phyloP scores from a whole-genome alignment of 2,329 filamentous ascomycete species.

The Sporothrix variecibatus region DNA sequence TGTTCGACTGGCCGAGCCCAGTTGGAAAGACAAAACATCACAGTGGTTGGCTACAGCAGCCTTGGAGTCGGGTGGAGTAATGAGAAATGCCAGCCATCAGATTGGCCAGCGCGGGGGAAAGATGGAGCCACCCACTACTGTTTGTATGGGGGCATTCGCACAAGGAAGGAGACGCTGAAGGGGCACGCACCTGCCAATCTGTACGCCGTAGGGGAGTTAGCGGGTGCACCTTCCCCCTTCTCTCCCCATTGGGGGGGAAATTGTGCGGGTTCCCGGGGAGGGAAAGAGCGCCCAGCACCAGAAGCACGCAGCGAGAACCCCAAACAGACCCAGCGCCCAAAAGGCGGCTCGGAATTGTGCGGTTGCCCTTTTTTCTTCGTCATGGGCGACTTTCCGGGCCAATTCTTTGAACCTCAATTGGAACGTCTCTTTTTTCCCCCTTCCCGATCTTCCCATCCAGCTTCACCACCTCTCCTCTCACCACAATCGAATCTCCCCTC shows the following conservation, averaged over 20 bases:
- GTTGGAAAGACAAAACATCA: not conserved
- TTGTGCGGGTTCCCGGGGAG: constrained; percentile 3
- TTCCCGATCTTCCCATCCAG: constrained; percentile 4
- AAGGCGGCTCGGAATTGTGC: constrained; percentile 31
- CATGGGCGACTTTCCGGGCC: constrained; percentile 17
- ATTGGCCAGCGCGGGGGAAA: constrained; percentile 27
- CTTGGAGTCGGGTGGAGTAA: constrained; percentile 27
- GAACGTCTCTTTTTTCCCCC: constrained; percentile 3
- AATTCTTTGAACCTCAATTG: constrained; percentile 10
- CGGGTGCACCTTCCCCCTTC: not conserved
- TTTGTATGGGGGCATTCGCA: not conserved
- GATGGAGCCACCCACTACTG: not conserved
- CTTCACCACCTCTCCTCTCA: not conserved
- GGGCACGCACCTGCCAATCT: not conserved
- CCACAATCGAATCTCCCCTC: not conserved
- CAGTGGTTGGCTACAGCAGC: constrained; percentile 6
- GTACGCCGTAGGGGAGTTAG: not conserved
- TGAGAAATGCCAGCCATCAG: constrained; percentile 31
- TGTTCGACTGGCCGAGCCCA: not conserved
- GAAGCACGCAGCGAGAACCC: not conserved
- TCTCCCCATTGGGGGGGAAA: not conserved
- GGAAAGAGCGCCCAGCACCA: constrained; percentile 9
- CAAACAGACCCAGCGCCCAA: not conserved
- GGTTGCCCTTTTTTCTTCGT: constrained; percentile 29
- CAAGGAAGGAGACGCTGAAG: not conserved